A percentile compares a stretch with the other conserved stretches of the same genome.
Conservation (phyloP, 805 yeast genomes). For the Ogataea polymorpha region DNA sequence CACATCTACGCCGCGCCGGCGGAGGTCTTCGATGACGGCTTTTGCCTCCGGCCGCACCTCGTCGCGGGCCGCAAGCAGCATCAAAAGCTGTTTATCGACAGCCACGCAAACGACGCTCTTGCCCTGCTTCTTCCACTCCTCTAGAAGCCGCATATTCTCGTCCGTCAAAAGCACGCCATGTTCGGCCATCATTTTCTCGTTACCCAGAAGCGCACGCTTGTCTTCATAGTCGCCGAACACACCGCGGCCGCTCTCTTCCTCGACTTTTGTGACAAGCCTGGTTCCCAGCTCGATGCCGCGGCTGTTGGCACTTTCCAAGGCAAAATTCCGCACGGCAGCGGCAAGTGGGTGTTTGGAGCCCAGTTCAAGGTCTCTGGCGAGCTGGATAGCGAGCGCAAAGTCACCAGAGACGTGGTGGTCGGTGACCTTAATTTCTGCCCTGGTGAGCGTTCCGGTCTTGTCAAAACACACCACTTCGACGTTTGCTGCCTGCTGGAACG, state of each 20-base stretch:
- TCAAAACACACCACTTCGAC: slow-evolving; percentile 69
- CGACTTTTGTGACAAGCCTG: slow-evolving; percentile 44
- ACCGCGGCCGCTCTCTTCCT: slow-evolving; percentile 61
- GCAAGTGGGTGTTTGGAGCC: slow-evolving; percentile 72
- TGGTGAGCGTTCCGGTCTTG: slow-evolving; percentile 75
- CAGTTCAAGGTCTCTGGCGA: slow-evolving; percentile 56
- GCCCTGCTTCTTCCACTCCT: slow-evolving; percentile 58
- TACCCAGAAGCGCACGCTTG: slow-evolving; percentile 48
- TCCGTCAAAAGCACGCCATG: slow-evolving; percentile 38
- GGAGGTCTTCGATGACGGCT: slow-evolving; percentile 43
- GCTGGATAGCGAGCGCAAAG: slow-evolving; percentile 39
- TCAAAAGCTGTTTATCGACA: slow-evolving; percentile 39
- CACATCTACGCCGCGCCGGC: slow-evolving; percentile 45
- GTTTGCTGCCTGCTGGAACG: slow-evolving; percentile 72
- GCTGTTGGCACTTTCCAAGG: slow-evolving; percentile 20
- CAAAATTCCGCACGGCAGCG: slow-evolving; percentile 47
- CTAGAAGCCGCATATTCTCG: slow-evolving; percentile 35
- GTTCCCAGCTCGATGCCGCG: slow-evolving; percentile 22
- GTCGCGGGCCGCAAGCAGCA: slow-evolving; percentile 60
- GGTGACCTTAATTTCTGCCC: slow-evolving; percentile 55
- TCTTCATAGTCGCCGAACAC: slow-evolving; percentile 41
- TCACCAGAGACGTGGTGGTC: slow-evolving; percentile 38
- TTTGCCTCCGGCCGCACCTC: slow-evolving; percentile 56
- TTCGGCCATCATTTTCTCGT: slow-evolving; percentile 55
- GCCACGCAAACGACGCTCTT: slow-evolving; percentile 63